These are phyloP conservation scores for Ganoderma leucocontextum DNA, from an alignment of 1,284 basidiomycete genomes.

Conservation along the genomic window DNA sequence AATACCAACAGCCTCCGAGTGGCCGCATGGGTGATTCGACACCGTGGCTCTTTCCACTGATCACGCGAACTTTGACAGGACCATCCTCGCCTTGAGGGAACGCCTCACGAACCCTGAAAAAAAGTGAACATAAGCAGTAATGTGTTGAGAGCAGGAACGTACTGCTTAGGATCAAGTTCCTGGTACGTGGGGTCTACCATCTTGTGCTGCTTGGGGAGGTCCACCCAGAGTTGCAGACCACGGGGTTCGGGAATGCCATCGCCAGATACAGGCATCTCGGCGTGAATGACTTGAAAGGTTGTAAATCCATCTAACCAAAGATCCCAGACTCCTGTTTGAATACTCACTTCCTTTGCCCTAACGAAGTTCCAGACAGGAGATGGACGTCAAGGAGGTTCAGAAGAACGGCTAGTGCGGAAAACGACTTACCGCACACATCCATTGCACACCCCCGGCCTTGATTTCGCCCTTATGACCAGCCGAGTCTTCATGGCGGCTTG, in stretches of 20 bases:
- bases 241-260: conserved; percentile 71
- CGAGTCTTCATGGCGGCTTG: conserved; percentile 92
- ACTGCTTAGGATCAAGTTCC: conserved; percentile 74
- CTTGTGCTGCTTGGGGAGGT: conserved; percentile 89
- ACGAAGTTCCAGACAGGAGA: background rate
- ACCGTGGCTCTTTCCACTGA: conserved; percentile 90
- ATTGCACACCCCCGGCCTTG: conserved; percentile 88
- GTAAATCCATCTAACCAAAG: background rate
- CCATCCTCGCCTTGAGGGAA: conserved; percentile 80
- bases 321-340: background rate
- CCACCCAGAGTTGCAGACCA: conserved; percentile 95
- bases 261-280: conserved; percentile 89
- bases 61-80: conserved; percentile 80
- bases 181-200: conserved; percentile 86
- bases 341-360: conserved; percentile 54
- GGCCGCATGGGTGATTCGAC: conserved; percentile 89
- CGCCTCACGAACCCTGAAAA: conserved; percentile 71
- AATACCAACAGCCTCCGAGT: conserved; percentile 93
- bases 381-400: background rate
- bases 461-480: conserved; percentile 88
- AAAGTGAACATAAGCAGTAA: background rate
- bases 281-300: conserved; percentile 69
- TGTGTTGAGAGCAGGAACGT: conserved; percentile 33
- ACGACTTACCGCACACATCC: conserved; percentile 87
- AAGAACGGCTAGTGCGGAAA: background rate